Conservation (phyloP, 2,329 filamentous ascomycete genomes). For the Ustulina deusta region DNA sequence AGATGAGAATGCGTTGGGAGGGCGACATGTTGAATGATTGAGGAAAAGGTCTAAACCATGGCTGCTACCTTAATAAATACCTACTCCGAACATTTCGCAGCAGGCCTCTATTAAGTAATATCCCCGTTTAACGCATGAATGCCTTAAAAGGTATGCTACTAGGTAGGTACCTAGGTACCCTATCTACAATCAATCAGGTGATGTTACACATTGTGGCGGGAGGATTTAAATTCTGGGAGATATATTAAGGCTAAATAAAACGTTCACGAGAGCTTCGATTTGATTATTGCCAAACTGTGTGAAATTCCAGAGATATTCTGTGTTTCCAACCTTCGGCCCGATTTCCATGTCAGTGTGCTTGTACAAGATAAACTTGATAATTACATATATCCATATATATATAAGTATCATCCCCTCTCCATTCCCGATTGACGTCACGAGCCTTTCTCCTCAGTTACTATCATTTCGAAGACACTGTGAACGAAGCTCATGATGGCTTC, state of each 20-base stretch:
- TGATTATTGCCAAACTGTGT: neutral
- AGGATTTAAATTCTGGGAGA: neutral
- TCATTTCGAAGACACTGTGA: neutral
- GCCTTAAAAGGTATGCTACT: too few relatives aligned
- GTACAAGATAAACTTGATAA: slow-evolving; percentile 5
- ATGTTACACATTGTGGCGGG: neutral
- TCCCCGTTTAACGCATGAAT: slow-evolving; percentile 14
- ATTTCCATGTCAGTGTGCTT: slow-evolving; percentile 6
- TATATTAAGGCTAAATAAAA: neutral
- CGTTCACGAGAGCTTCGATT: neutral
- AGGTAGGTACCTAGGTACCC: neutral
- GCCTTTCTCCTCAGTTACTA: neutral
- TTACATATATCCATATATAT: slow-evolving; percentile 10
- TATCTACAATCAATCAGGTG: too few relatives aligned
- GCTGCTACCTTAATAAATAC: slow-evolving; percentile 9
- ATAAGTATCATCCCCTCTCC: slow-evolving; percentile 9
- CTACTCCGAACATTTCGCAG: neutral
- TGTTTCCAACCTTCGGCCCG: neutral
- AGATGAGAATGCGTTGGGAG: slow-evolving; percentile 57
- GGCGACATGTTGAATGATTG: slow-evolving; percentile 42
- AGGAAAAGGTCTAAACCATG: neutral
- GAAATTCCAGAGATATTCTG: neutral
- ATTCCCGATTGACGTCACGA: slow-evolving; percentile 24
- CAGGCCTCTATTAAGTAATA: neutral
- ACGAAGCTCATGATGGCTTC: slow-evolving; percentile 50